Evolutionary conservation across 371 early-diverging fungal genomes (phyloP), one percentile per base, ranked within the genome.

Genomic region (Basidiobolus meristosporus): DNA sequence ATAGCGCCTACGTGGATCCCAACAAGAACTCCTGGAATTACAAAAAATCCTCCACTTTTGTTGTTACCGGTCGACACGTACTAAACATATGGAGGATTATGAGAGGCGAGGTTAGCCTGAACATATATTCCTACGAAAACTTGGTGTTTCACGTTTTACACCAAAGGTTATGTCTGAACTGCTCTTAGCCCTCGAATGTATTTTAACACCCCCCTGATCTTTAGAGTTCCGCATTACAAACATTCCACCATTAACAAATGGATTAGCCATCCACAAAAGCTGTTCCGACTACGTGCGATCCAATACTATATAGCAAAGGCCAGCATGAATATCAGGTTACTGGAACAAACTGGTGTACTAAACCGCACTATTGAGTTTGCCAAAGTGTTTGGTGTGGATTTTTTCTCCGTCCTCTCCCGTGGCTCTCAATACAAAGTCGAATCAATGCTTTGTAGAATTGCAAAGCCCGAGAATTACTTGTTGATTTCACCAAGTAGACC

Each of bases 371-470:
- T 73, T 38, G 90, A 90, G 54, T 84, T 87, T 47, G 86, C 90
- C 0, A 61, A 77, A 31, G 72, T 90, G 12, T 87, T 76, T 53
- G 93, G 91, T 2, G 68, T 90, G 2, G 81, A 86, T 41, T 85
- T 90, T 45, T 68, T 64, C 46, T 77, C 88, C 5, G 84, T 86
- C 18, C 47, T 92, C 3, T 74, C 76, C 0, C 75, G 93, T 20
- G 90, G 90, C 0, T 89, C 90, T 0, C 93, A 92, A 50, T 86
- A 68, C 47, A 73, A 75, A 42, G 90, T 92, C 1, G 93, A 92
- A 48, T 72, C 85, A 0, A 57, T 87, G 43, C 66, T 92, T 75
- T 53, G 82, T 11, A 73, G 93, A 1, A 69, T 92, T 17, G 73
- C 79, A 3, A 77, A 79, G 19, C 86, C 84, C 0, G 85, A 86